These are phyloP conservation scores for Moesziomyces parantarcticus DNA, from an alignment of 1,284 basidiomycete species.

Conservation along the genomic window DNA sequence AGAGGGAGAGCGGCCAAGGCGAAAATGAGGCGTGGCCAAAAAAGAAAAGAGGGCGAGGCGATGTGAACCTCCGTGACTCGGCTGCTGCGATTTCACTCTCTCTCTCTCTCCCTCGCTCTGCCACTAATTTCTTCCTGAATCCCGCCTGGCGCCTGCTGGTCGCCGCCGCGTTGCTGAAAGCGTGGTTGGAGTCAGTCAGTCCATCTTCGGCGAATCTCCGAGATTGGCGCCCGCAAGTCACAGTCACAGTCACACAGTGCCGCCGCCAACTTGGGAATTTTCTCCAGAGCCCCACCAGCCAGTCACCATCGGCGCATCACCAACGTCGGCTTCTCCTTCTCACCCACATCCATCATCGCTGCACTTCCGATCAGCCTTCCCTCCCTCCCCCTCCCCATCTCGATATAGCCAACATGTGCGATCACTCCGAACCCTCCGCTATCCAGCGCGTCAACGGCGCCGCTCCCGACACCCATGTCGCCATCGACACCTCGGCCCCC, in stretches of 20 bases:
- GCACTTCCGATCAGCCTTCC: conserved; percentile 4
- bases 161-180: no score
- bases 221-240: background rate
- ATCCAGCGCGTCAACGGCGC: conserved; percentile 58
- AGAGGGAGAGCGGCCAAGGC: no score
- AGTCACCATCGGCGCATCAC: background rate
- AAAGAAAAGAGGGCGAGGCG: no score
- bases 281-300: background rate
- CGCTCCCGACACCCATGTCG: conserved; percentile 60
- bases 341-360: background rate
- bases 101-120: no score
- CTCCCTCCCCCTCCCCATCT: background rate
- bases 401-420: conserved; percentile 47
- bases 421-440: conserved; percentile 44
- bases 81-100: no score
- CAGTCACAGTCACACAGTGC: no score
- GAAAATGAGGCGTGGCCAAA: no score
- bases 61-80: no score
- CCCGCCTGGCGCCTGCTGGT: no score
- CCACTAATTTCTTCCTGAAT: no score
- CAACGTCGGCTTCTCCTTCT: background rate
- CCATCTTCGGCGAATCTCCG: conserved; percentile 19
- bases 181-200: no score
- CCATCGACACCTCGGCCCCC: conserved; percentile 52
- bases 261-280: background rate